These are phyloP conservation scores for Martensiomyces pterosporus DNA, from an alignment of 192 early-diverging fungal species.

Conservation along the genomic window DNA sequence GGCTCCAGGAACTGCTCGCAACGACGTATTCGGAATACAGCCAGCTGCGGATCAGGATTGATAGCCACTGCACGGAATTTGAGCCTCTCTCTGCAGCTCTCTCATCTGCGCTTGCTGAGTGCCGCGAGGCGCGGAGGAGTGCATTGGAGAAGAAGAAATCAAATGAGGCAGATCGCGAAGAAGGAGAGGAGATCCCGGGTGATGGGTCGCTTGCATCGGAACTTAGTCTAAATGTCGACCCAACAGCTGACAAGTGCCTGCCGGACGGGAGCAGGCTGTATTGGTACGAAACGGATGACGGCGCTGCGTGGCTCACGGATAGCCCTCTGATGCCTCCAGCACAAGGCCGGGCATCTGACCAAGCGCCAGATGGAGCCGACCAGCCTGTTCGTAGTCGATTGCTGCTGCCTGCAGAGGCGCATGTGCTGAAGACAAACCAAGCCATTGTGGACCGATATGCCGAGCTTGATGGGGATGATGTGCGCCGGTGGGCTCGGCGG, in stretches of 20 bases:
- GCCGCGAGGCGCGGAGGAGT: neutral
- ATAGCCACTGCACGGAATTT: slow-evolving; percentile 16
- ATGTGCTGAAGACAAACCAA: slow-evolving; percentile 24
- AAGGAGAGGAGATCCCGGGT: slow-evolving; percentile 38
- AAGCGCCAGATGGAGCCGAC: too few relatives aligned
- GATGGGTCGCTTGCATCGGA: slow-evolving; percentile 4
- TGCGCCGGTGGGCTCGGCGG: slow-evolving; percentile 26
- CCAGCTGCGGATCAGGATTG: slow-evolving; percentile 35
- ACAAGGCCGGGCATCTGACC: too few relatives aligned
- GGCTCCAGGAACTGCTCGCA: slow-evolving; percentile 13
- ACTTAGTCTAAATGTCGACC: slow-evolving; percentile 14
- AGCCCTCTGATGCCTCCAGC: too few relatives aligned
- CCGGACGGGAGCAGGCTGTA: slow-evolving; percentile 30
- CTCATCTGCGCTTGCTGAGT: slow-evolving; percentile 5
- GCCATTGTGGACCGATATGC: slow-evolving; percentile 18
- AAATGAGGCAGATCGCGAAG: slow-evolving; percentile 30
- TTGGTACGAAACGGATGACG: slow-evolving; percentile 9
- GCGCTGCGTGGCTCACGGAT: slow-evolving; percentile 31
- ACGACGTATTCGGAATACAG: slow-evolving; percentile 32
- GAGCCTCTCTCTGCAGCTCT: slow-evolving; percentile 25
- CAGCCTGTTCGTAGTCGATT: slow-evolving; percentile 20
- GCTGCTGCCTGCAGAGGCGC: slow-evolving; percentile 31
- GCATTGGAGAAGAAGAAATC: slow-evolving; percentile 1
- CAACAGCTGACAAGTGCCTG: slow-evolving; percentile 16
- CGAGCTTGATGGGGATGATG: slow-evolving; percentile 21